Evolutionary conservation across 164 flowering plant species (phyloP), one percentile per base, ranked within the genome.

Genomic region (Platanus orientalis): DNA sequence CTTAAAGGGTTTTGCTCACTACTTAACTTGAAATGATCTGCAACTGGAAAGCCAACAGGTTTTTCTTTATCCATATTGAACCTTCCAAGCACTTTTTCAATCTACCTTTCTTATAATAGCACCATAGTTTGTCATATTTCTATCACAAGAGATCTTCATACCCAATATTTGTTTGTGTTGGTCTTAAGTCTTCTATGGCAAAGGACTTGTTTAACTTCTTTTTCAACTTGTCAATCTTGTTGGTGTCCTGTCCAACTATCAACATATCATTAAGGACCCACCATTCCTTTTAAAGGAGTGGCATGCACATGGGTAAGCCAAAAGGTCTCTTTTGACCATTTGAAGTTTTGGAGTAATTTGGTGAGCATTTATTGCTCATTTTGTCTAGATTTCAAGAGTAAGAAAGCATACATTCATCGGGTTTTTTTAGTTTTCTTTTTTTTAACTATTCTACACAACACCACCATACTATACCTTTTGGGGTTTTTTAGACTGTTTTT

Each of bases 251-350:
- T 19, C 19, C 47, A 42, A 58, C 27, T 17, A 58, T 58, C 10
- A 58, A 39, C 50, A 58, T 58, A 19, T 36, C 48, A 58, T 39
- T 27, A 36, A 58, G n/a, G n/a, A n/a, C n/a, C n/a, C n/a, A n/a
- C n/a, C n/a, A n/a, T n/a, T n/a, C n/a, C n/a, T n/a, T n/a, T n/a
- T n/a, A n/a, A n/a, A n/a, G n/a, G n/a, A n/a, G n/a, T n/a, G n/a
- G n/a, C n/a, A n/a, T n/a, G n/a, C n/a, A n/a, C n/a, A n/a, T n/a
- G n/a, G n/a, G n/a, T n/a, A n/a, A n/a, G n/a, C n/a, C n/a, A n/a
- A n/a, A n/a, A n/a, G n/a, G n/a, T n/a, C n/a, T n/a, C n/a, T n/a
- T n/a, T n/a, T n/a, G n/a, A n/a, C n/a, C n/a, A n/a, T n/a, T n/a
- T n/a, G n/a, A n/a, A n/a, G n/a, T n/a, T n/a, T n/a, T n/a, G n/a